A percentile compares a stretch with the other conserved stretches of the same genome.
phyloP scores from a whole-genome alignment of 2,329 filamentous ascomycete genomes.

The Zarea fungicola region DNA sequence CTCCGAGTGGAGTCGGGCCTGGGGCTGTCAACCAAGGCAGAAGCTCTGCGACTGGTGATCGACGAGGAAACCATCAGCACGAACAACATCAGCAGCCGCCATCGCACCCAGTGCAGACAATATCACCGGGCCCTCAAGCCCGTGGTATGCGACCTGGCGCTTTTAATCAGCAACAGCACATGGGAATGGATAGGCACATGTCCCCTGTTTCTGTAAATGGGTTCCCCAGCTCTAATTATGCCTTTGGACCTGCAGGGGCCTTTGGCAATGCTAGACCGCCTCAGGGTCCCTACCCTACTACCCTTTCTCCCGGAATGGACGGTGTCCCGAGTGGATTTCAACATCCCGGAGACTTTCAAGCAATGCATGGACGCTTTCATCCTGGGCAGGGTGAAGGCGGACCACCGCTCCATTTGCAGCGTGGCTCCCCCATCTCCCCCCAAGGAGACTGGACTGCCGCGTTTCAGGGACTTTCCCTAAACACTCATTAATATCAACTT shows the following conservation, averaged over 20 bases:
- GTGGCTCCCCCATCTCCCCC: slow-evolving; percentile 35
- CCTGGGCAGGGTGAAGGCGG: slow-evolving; percentile 34
- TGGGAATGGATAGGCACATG: slow-evolving; percentile 37
- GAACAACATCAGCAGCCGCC: slow-evolving; percentile 32
- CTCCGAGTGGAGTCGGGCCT: slow-evolving; percentile 61
- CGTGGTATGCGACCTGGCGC: slow-evolving; percentile 36
- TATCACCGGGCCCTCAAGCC: slow-evolving; percentile 17
- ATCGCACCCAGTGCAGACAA: neutral
- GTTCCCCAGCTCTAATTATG: slow-evolving; percentile 30
- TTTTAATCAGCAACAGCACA: slow-evolving; percentile 35
- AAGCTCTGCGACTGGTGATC: slow-evolving; percentile 34
- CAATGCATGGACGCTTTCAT: slow-evolving; percentile 43
- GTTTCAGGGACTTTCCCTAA: slow-evolving; percentile 70
- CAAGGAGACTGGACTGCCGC: slow-evolving; percentile 56
- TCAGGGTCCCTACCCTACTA: slow-evolving; percentile 23
- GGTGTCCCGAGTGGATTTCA: slow-evolving; percentile 27
- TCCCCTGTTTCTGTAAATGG: slow-evolving; percentile 33
- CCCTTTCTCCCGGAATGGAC: slow-evolving; percentile 25
- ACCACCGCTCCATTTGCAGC: slow-evolving; percentile 31
- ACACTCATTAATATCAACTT: slow-evolving; percentile 43
- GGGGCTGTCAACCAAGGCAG: slow-evolving; percentile 58
- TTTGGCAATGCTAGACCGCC: slow-evolving; percentile 29
- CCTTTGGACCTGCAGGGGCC: slow-evolving; percentile 26
- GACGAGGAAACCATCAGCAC: slow-evolving; percentile 39
- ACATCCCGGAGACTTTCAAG: slow-evolving; percentile 39